Evolutionary conservation across 129 eudicot genomes (phyloP).

Genomic region (Tagetes patula): DNA sequence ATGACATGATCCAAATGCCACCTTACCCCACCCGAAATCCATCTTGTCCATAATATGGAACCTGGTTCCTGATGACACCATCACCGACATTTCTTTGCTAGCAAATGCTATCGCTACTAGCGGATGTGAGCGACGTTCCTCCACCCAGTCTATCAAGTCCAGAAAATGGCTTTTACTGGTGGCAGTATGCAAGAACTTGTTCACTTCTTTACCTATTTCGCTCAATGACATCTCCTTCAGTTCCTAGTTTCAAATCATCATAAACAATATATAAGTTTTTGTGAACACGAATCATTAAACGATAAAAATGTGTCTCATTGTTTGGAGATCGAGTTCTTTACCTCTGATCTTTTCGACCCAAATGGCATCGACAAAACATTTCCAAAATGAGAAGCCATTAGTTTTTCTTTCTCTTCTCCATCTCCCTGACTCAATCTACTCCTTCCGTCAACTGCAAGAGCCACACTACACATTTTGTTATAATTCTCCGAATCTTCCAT

Average conservation of each 20-base stretch:
- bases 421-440: constrained; percentile 38
- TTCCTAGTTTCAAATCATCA: constrained; percentile 11
- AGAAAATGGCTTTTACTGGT: constrained; percentile 49
- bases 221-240: constrained; percentile 40
- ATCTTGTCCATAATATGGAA: constrained; percentile 40
- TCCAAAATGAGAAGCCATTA: constrained; percentile 43
- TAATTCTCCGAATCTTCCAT: not conserved
- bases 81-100: constrained; percentile 31
- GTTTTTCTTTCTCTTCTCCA: constrained; percentile 30
- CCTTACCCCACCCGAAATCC: constrained; percentile 73
- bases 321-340: not conserved
- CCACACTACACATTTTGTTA: constrained; percentile 36
- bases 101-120: constrained; percentile 42
- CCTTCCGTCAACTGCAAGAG: constrained; percentile 63
- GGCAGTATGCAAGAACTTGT: constrained; percentile 38
- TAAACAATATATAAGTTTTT: not conserved
- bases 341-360: constrained; percentile 39
- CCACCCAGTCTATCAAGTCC: constrained; percentile 65
- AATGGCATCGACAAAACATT: constrained; percentile 61
- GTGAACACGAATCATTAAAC: not conserved
- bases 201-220: constrained; percentile 37
- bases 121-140: constrained; percentile 48
- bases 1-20: constrained; percentile 57
- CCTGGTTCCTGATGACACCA: constrained; percentile 53
- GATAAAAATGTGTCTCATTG: not conserved